Percentiles rank a stretch among this genome's conserved stretches.
phyloP scores from a whole-genome alignment of 1,284 basidiomycete species.

The Gymnopus androsaceus region DNA sequence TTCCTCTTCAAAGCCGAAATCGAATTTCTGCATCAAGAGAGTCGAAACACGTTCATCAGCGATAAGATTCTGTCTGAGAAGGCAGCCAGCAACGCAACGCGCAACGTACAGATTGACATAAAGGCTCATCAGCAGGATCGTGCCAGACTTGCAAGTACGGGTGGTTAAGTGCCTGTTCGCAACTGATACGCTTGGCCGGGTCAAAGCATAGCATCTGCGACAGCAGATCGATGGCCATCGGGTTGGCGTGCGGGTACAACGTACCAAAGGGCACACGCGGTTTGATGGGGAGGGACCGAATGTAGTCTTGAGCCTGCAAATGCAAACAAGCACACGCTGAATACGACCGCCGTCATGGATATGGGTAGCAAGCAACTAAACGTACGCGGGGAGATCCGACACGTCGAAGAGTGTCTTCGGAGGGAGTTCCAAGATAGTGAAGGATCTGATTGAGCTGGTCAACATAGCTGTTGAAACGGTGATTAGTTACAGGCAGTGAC shows the following conservation, averaged over 20 bases:
- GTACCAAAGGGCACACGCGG: constrained; percentile 89
- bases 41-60: neutral
- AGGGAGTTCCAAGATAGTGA: constrained; percentile 95
- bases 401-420: constrained; percentile 92
- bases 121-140: constrained; percentile 89
- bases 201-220: constrained; percentile 94
- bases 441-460: constrained; percentile 99
- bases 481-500: neutral
- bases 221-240: constrained; percentile 90
- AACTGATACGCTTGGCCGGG: constrained; percentile 92
- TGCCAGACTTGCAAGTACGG: constrained; percentile 95
- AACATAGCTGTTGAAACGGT: constrained; percentile 68
- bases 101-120: constrained; percentile 68
- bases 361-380: constrained; percentile 11
- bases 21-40: constrained; percentile 68
- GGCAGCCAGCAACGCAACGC: too few species aligned
- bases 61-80: constrained; percentile 16
- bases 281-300: constrained; percentile 96
- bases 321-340: too few species aligned
- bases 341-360: neutral
- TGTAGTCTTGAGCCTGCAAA: constrained; percentile 92
- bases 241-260: constrained; percentile 92
- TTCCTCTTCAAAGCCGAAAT: constrained; percentile 97
- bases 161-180: constrained; percentile 93
- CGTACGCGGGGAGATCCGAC: constrained; percentile 88